These are phyloP conservation scores for Aspergillus hiratsukae DNA, from an alignment of 2,329 filamentous ascomycete species.

Conservation along the genomic window DNA sequence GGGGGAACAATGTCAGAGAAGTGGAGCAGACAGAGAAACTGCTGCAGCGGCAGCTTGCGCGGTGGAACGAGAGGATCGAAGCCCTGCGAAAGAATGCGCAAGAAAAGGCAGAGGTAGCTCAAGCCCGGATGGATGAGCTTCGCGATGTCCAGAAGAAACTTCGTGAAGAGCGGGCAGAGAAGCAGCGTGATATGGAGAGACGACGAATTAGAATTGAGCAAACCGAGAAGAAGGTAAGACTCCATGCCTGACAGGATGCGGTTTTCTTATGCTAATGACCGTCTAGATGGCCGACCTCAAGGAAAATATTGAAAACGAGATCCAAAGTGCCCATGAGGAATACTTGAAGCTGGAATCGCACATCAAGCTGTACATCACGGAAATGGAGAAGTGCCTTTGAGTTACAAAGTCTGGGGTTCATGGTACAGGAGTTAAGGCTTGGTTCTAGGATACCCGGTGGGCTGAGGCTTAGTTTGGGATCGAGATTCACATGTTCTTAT, in stretches of 20 bases:
- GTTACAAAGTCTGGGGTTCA: constrained; percentile 12
- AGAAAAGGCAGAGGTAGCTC: constrained; percentile 74
- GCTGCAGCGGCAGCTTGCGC: constrained; percentile 75
- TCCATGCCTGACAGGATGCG: neutral
- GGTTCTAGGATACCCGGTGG: constrained; percentile 38
- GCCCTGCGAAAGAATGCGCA: constrained; percentile 75
- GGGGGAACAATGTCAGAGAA: constrained; percentile 83
- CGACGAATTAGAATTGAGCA: constrained; percentile 92
- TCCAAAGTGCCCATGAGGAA: constrained; percentile 84
- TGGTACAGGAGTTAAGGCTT: constrained; percentile 33
- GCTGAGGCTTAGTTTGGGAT: constrained; percentile 24
- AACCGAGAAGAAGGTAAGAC: constrained; percentile 89
- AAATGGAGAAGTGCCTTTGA: constrained; percentile 88
- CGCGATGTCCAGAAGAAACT: constrained; percentile 73
- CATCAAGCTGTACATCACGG: constrained; percentile 94
- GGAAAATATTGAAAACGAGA: constrained; percentile 93
- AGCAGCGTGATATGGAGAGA: constrained; percentile 87
- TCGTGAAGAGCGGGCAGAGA: constrained; percentile 78
- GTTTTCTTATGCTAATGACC: constrained; percentile 16
- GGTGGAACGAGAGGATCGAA: constrained; percentile 83
- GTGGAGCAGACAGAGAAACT: constrained; percentile 84
- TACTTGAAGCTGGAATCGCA: constrained; percentile 97
- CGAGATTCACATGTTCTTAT: constrained; percentile 18
- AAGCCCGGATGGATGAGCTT: constrained; percentile 86
- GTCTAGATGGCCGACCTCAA: constrained; percentile 91